Conservation (phyloP, 768 basidiomycete species). For the Hirschioporus abietinus region DNA sequence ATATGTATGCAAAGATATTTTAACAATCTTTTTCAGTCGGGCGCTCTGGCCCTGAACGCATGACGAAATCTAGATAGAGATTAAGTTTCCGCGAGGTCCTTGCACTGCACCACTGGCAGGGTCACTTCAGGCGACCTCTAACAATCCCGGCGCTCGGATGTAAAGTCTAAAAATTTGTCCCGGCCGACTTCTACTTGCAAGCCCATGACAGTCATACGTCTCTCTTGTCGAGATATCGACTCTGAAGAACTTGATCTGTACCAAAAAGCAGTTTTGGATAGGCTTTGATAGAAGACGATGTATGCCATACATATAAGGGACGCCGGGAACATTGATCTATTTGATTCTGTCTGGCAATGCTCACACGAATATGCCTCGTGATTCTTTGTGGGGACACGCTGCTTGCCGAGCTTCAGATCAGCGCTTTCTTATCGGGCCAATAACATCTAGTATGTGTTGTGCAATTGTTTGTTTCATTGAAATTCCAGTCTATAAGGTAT, state of each 20-base stretch:
- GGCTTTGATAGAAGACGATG: not conserved
- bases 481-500: not conserved
- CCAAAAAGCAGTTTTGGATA: not conserved
- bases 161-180: not conserved
- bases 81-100: not conserved
- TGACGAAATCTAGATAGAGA: not conserved
- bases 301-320: not conserved
- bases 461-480: not conserved
- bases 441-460: not conserved
- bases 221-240: too few relatives aligned
- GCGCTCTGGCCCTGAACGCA: not conserved
- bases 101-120: not conserved
- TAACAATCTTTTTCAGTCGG: not conserved
- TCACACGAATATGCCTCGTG: not conserved
- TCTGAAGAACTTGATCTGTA: too few relatives aligned
- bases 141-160: not conserved
- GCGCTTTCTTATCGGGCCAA: not conserved
- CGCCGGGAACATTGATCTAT: not conserved
- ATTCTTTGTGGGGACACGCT: not conserved
- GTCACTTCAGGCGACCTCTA: not conserved
- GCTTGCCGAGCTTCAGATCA: not conserved
- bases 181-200: too few relatives aligned
- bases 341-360: not conserved
- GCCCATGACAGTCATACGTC: too few relatives aligned
- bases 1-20: not conserved